Percentiles rank a stretch among this genome's conserved stretches.
Evolutionary conservation across 2,329 filamentous ascomycete species (phyloP).

Genomic region (Claviceps africana): DNA sequence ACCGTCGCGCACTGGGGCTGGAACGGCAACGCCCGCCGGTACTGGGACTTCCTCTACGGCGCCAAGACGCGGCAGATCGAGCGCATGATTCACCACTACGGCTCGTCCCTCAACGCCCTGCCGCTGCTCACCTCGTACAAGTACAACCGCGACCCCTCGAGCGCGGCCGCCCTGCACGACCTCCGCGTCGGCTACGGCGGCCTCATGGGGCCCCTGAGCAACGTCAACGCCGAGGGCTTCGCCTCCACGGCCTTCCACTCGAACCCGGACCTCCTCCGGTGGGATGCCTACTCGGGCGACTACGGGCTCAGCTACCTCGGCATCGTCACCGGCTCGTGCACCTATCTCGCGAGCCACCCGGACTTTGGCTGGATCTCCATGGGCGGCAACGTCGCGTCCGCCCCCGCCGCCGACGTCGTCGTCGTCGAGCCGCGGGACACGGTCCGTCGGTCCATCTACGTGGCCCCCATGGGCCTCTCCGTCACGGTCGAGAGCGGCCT

Average conservation of each 20-base stretch:
- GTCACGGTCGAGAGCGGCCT: slow-evolving; percentile 29
- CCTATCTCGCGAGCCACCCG: slow-evolving; percentile 32
- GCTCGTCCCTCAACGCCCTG: slow-evolving; percentile 42
- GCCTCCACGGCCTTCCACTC: slow-evolving; percentile 42
- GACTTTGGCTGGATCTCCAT: slow-evolving; percentile 34
- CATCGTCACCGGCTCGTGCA: slow-evolving; percentile 32
- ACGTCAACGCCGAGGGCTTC: slow-evolving; percentile 41
- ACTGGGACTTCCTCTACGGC: slow-evolving; percentile 37
- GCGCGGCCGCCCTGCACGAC: slow-evolving; percentile 31
- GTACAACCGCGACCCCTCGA: slow-evolving; percentile 11
- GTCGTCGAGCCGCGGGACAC: slow-evolving; percentile 30
- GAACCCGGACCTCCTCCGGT: slow-evolving; percentile 38
- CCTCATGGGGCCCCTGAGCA: slow-evolving; percentile 36
- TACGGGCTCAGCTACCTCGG: slow-evolving; percentile 43
- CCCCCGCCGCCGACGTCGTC: slow-evolving; percentile 14
- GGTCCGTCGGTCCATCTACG: slow-evolving; percentile 31
- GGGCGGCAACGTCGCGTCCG: slow-evolving; percentile 26
- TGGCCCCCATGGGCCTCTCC: slow-evolving; percentile 29
- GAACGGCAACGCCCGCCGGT: slow-evolving; percentile 46
- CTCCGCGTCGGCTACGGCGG: slow-evolving; percentile 42
- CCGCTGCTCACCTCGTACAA: slow-evolving; percentile 39
- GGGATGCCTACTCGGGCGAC: slow-evolving; percentile 44
- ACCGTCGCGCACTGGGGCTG: slow-evolving; percentile 47
- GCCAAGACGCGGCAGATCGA: slow-evolving; percentile 29
- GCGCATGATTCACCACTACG: slow-evolving; percentile 42